phyloP scores from a whole-genome alignment of 306 rosid species.

The Calophaca sinica region DNA sequence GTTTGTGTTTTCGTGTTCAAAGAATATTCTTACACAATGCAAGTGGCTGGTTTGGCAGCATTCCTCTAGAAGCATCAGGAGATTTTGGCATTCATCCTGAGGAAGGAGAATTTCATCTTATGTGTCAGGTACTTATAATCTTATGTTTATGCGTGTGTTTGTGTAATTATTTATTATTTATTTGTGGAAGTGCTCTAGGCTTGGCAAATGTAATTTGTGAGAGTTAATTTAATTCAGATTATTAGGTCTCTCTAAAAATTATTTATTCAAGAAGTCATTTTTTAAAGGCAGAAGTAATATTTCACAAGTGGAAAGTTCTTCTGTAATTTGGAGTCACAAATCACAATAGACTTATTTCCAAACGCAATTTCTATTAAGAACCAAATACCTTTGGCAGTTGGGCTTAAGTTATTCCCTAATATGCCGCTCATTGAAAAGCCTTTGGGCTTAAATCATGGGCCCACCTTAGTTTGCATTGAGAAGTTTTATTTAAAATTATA shows the following conservation, averaged over 20 bases:
- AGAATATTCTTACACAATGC: slow-evolving; percentile 88
- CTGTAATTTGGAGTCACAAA: not conserved
- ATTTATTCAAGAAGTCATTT: no score
- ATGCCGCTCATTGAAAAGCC: no score
- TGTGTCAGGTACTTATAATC: slow-evolving; percentile 78
- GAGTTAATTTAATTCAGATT: no score
- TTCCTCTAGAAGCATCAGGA: slow-evolving; percentile 95
- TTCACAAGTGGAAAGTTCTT: no score
- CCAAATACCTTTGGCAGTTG: not conserved
- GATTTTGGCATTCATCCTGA: slow-evolving; percentile 97
- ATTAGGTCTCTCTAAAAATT: no score
- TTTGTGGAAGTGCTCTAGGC: not conserved
- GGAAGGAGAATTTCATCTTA: slow-evolving; percentile 92
- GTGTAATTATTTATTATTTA: not conserved
- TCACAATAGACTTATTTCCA: not conserved
- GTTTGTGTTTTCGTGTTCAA: slow-evolving; percentile 93
- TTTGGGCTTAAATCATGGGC: no score
- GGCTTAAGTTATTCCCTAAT: no score
- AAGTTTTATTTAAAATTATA: not conserved
- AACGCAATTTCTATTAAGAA: not conserved
- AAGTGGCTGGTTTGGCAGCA: slow-evolving; percentile 90
- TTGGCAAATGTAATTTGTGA: no score
- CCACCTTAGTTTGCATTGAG: not conserved
- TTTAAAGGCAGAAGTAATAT: no score
- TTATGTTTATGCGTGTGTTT: not conserved